Evolutionary conservation across 108 stramenopile genomes (phyloP), one percentile per base, ranked within the genome.

Genomic region (Seminavis robusta): DNA sequence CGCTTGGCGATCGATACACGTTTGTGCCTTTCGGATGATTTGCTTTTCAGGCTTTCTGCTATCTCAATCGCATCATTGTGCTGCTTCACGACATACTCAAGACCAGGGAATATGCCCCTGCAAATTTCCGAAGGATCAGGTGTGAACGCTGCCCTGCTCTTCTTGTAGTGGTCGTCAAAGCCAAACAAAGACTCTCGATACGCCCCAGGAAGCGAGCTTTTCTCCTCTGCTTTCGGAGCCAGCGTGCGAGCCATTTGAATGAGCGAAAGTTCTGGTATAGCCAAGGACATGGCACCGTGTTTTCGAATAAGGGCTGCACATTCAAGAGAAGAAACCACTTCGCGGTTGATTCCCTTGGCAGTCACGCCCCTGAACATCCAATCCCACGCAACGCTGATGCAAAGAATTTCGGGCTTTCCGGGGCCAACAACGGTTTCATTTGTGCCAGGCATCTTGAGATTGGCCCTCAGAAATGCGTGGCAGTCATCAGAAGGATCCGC

Each of bases 241-340:
- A 13, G 10, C 36, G 36, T 11, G 13, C 47, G 71, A 15, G 80
- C 79, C 38, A 83, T 74, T 48, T 77, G 81, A n/a, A 90, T 25
- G 24, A 93, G 52, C 10, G 74, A 51, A 1, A 83, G 56, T 52
- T 93, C 82, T 9, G 88, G 86, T 28, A 89, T 90, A 0, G 86
- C 92, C 20, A 93, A 67, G 1, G 92, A 90, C 48, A 73, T 69
- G 28, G 61, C 60, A 7, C 33, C 26, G 17, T 65, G 51, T 26
- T 54, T 63, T n/a, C 80, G 65, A 51, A 83, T 87, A 36, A 87
- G 52, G 20, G 52, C 52, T 3, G 82, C 69, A 31, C 73, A 83
- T 47, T 87, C 80, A 2, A 93, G 51, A n/a, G 75, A 58, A 32
- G 67, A 50, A 26, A 61, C 40, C 7, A 88, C 47, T 51, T 93